Base-by-base conservation (phyloP, 2,329 filamentous ascomycete genomes). In the Paecilomyces formosus region DNA sequence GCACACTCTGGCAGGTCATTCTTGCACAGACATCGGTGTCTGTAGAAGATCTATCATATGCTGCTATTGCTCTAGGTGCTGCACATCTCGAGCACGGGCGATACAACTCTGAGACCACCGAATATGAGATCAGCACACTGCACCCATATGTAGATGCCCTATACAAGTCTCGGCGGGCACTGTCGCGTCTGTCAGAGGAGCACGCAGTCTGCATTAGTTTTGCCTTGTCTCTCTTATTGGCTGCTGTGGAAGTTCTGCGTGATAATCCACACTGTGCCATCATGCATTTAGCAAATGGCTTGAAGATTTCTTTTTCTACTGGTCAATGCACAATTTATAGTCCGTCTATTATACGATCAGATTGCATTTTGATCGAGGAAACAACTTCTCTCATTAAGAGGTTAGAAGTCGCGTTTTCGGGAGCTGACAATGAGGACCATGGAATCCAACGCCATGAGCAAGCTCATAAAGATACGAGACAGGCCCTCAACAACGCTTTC, bases 121-220 rank as follows among this genome's bases (percentile, higher is more conserved):
- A 6, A 33, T 8, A 9, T 4, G 13, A 2, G 18, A 22, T 12
- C 12, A 24, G n/a, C 12, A 33, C 54, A 24, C 35, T 22, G 3
- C 26, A 55, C 13, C n/a, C 56, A 15, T 59, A 59, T 33, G 56
- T 56, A 18, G 24, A 59, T 49, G 55, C 57, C n/a, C 28, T 59
- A 31, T 59, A 54, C 3, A 49, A 57, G 31, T 51, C 51, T 2
- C 51, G 57, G 22, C 55, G 51, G 8, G 51, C 50, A 24, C 24
- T 59, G 26, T 22, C 7, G 18, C 30, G 26, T 7, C 26, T 55
- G 9, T 24, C 54, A 5, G n/a, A 18, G 7, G 9, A 26, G 1
- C 54, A 55, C 39, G 54, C 54, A 24, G 54, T 55, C 13, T 33
- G 54, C 21, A 55, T 50, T n/a, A 35, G 55, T 9, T 56, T 56